Percentiles rank a stretch among this genome's conserved stretches.
Evolutionary conservation across 2,329 filamentous ascomycete species (phyloP).

Genomic region (Rutstroemia sp.): DNA sequence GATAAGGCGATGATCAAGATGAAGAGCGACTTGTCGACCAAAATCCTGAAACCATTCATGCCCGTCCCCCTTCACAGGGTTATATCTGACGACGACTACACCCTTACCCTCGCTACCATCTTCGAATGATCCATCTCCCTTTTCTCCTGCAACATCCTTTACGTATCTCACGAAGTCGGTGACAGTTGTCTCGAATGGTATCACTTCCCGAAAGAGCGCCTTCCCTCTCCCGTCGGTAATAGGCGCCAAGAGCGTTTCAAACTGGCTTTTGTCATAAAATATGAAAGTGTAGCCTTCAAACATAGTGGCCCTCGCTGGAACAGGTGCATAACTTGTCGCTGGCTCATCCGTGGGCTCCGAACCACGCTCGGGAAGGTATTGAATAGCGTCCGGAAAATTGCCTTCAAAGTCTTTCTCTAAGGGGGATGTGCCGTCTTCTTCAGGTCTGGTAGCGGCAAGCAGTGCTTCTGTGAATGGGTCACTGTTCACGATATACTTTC

Average conservation of each 20-base stretch:
- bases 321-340: slow-evolving; percentile 61
- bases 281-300: slow-evolving; percentile 87
- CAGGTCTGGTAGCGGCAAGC: slow-evolving; percentile 39
- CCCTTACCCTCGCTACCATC: slow-evolving; percentile 59
- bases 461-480: slow-evolving; percentile 68
- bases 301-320: slow-evolving; percentile 56
- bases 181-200: slow-evolving; percentile 55
- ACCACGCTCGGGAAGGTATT: slow-evolving; percentile 66
- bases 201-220: slow-evolving; percentile 58
- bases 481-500: slow-evolving; percentile 62
- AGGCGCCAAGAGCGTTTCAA: slow-evolving; percentile 63
- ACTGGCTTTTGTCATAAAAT: slow-evolving; percentile 72
- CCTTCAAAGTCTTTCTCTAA: slow-evolving; percentile 75
- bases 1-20: slow-evolving; percentile 73
- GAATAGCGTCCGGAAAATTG: slow-evolving; percentile 68
- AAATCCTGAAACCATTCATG: slow-evolving; percentile 63
- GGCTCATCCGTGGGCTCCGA: slow-evolving; percentile 66
- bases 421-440: slow-evolving; percentile 30
- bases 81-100: slow-evolving; percentile 71
- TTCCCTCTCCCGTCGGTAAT: slow-evolving; percentile 81
- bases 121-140: slow-evolving; percentile 58
- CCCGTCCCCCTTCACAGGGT: slow-evolving; percentile 48
- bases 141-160: slow-evolving; percentile 66
- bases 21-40: slow-evolving; percentile 59
- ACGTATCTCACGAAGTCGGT: slow-evolving; percentile 75